These are phyloP conservation scores for Shiraia sp. DNA, from an alignment of 2,329 filamentous ascomycete species.

Conservation along the genomic window DNA sequence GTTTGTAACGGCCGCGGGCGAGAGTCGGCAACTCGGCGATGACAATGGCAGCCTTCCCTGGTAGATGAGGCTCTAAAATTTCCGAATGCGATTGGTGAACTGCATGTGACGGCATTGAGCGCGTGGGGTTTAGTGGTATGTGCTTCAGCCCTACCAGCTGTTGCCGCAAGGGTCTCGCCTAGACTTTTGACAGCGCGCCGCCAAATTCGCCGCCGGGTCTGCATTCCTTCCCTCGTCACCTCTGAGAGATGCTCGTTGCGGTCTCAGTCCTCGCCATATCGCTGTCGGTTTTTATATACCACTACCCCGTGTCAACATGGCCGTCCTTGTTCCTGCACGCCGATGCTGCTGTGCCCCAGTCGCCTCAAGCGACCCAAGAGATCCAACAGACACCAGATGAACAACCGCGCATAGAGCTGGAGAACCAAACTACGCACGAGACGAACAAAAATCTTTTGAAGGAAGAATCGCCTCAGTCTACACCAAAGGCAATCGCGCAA, in stretches of 20 bases:
- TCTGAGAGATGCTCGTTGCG: slow-evolving; percentile 43
- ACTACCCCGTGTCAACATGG: slow-evolving; percentile 44
- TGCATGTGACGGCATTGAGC: slow-evolving; percentile 17
- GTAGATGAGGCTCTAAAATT: slow-evolving; percentile 2
- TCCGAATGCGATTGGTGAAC: too few relatives aligned
- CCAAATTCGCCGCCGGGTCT: slow-evolving; percentile 16
- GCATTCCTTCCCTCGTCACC: slow-evolving; percentile 8
- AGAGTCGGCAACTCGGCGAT: not conserved
- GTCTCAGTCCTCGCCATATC: slow-evolving; percentile 44
- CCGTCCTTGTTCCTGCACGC: slow-evolving; percentile 17
- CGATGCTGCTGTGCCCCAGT: slow-evolving; percentile 10
- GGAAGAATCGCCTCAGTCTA: slow-evolving; percentile 32
- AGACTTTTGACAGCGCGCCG: slow-evolving; percentile 5
- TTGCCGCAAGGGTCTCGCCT: slow-evolving; percentile 1
- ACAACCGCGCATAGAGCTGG: slow-evolving; percentile 18
- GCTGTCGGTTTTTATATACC: slow-evolving; percentile 42
- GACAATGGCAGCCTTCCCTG: not conserved
- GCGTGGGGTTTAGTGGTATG: slow-evolving; percentile 16
- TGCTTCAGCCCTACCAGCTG: slow-evolving; percentile 18
- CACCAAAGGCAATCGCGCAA: slow-evolving; percentile 34
- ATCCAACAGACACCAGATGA: slow-evolving; percentile 13
- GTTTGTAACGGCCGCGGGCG: not conserved
- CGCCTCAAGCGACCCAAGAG: slow-evolving; percentile 21
- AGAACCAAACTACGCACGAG: slow-evolving; percentile 9
- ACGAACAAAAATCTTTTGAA: not conserved